phyloP scores from a whole-genome alignment of 169 alveolate species.

The Babesia ovata region DNA sequence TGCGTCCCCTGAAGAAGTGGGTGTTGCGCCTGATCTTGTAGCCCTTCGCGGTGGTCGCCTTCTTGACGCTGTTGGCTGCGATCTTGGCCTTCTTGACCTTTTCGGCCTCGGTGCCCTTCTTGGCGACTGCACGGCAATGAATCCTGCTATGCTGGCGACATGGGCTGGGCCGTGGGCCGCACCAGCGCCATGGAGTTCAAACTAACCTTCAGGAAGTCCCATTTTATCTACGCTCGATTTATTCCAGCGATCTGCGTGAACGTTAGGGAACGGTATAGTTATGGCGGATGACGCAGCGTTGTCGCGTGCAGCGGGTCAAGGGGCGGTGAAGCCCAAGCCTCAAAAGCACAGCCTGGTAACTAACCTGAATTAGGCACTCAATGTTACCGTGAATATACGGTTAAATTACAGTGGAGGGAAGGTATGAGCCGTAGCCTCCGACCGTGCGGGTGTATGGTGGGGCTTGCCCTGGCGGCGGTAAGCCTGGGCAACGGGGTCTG shows the following conservation, averaged over 20 bases:
- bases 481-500: neutral
- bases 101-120: constrained; percentile 36
- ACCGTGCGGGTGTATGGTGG: constrained; percentile 4
- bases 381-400: neutral
- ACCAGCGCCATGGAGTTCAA: neutral
- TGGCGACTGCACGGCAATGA: constrained; percentile 18
- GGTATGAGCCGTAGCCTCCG: neutral
- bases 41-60: constrained; percentile 60
- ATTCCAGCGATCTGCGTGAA: neutral
- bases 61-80: constrained; percentile 69
- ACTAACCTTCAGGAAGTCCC: constrained; percentile 29
- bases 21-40: constrained; percentile 66
- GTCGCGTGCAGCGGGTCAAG: neutral
- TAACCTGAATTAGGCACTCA: constrained; percentile 6
- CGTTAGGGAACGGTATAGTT: neutral
- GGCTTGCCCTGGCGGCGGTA: constrained; percentile 6
- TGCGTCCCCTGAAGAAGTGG: constrained; percentile 74
- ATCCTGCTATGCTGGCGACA: neutral
- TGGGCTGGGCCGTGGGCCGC: neutral
- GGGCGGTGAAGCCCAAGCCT: too few species aligned
- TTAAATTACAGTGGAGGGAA: neutral
- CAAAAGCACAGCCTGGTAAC: neutral
- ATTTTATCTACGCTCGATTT: constrained; percentile 13
- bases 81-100: constrained; percentile 67
- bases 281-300: neutral